Evolutionary conservation across 2,329 filamentous ascomycete genomes (phyloP), one percentile per base, ranked within the genome.

Genomic region (Botryotinia convoluta): DNA sequence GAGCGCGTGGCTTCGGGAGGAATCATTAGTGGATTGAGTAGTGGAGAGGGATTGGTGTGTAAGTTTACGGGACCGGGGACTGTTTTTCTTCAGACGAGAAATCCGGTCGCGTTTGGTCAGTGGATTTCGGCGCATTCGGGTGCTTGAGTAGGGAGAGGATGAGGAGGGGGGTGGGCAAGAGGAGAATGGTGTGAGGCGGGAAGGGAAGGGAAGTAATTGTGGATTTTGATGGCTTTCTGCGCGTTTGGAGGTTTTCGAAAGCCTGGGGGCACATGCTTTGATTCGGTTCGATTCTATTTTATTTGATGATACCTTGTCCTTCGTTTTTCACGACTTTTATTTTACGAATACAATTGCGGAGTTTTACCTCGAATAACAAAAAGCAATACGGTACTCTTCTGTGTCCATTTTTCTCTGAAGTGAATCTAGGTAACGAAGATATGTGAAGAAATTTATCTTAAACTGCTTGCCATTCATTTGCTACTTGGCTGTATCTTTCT

Each of bases 21-120:
- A 54, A 90, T 99, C 76, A 92, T 99, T n/a, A 95, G 93, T n/a
- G 91, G 91, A 16, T 82, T 97, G 35, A 90, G 91, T 42, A 91
- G 93, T 0, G 92, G 88, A 0, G 96, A 99, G 83, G 96, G 96
- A 0, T 84, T 98, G 51, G 95, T 97, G 6, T 99, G 96, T 85
- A 97, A 94, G 81, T 98, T 98, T 77, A 94, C 91, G 0, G 95
- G 93, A 0, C 96, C 96, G 0, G 96, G 96, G 0, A 97, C 94
- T 0, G 88, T 99, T 0, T 98, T 95, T 80, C 87, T 98, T 78
- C 96, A 99, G 83, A 98, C 96, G 1, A 89, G 96, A 75, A 98
- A 98, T 80, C 87, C 94, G 69, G 88, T 89, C 2, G 61, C 61
- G 2, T 72, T 72, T 67, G 60, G 35, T 14, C 70, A 72, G 62